Evolutionary conservation across 495 filamentous ascomycete genomes (phyloP).

Genomic region (Aspergillus saccharolyticus): DNA sequence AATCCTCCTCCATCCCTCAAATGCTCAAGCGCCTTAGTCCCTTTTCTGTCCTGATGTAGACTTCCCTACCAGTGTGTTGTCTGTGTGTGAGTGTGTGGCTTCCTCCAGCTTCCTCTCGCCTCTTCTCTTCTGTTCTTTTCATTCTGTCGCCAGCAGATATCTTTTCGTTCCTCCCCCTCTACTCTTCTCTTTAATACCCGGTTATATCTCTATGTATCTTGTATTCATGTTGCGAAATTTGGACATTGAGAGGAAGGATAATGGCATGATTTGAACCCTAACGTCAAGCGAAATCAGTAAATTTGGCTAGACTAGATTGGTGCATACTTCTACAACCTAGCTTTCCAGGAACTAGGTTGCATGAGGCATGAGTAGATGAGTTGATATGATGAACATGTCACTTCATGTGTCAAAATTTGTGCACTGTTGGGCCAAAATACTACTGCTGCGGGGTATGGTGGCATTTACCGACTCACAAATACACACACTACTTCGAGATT

Average conservation of each 20-base stretch:
- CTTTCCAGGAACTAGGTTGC: no score
- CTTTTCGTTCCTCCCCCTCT: background rate
- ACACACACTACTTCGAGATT: background rate
- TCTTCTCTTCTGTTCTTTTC: background rate
- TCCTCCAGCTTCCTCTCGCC: background rate
- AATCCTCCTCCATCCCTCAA: background rate
- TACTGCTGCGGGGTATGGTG: no score
- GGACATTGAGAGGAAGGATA: background rate
- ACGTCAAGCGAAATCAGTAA: background rate
- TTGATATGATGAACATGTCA: no score
- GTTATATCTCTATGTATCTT: background rate
- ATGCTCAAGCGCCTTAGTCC: background rate
- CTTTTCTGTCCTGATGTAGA: background rate
- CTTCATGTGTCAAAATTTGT: no score
- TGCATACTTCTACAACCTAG: no score
- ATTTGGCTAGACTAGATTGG: no score
- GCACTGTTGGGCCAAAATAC: no score
- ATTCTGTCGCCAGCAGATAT: background rate
- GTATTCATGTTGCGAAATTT: background rate
- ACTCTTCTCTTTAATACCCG: conserved; percentile 4
- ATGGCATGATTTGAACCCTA: background rate
- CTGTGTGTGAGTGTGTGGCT: no score
- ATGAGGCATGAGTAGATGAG: no score
- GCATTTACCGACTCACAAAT: background rate
- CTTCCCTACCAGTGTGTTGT: background rate